phyloP scores from a whole-genome alignment of 306 rosid species.

The Lupinus albus region DNA sequence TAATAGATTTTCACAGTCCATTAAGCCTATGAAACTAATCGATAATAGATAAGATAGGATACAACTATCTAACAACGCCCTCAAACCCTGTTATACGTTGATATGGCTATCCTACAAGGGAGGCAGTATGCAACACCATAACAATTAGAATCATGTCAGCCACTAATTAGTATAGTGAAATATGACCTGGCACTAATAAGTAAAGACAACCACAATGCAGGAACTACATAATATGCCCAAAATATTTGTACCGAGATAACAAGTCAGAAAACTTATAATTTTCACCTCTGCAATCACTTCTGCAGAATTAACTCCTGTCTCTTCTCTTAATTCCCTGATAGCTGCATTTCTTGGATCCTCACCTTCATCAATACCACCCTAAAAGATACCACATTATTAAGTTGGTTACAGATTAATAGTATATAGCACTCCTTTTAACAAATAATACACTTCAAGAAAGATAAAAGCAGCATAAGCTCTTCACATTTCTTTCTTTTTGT shows the following conservation, averaged over 20 bases:
- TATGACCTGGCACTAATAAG: not conserved
- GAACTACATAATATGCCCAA: not conserved
- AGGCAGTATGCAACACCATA: not conserved
- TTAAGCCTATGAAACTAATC: conserved; percentile 19
- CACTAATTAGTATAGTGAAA: conserved; percentile 15
- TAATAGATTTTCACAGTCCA: not conserved
- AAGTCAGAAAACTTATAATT: conserved; percentile 29
- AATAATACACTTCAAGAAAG: not conserved
- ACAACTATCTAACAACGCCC: not conserved
- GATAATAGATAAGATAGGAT: not conserved
- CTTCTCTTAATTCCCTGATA: conserved; percentile 80
- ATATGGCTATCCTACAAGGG: conserved; percentile 18
- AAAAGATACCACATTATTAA: conserved; percentile 19
- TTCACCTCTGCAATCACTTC: conserved; percentile 78
- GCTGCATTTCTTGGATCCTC: conserved; percentile 85
- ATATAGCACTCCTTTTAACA: conserved; percentile 22
- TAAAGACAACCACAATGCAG: not conserved
- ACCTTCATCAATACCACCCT: conserved; percentile 91
- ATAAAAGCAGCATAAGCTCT: conserved; percentile 2
- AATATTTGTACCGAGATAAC: not conserved
- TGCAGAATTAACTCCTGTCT: conserved; percentile 85
- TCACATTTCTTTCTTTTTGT: not conserved
- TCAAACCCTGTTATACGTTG: not conserved
- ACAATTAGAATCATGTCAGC: not conserved
- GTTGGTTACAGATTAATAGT: conserved; percentile 19